Base-by-base conservation (phyloP, 2,329 filamentous ascomycete species). In the Aspergillus tanneri region DNA sequence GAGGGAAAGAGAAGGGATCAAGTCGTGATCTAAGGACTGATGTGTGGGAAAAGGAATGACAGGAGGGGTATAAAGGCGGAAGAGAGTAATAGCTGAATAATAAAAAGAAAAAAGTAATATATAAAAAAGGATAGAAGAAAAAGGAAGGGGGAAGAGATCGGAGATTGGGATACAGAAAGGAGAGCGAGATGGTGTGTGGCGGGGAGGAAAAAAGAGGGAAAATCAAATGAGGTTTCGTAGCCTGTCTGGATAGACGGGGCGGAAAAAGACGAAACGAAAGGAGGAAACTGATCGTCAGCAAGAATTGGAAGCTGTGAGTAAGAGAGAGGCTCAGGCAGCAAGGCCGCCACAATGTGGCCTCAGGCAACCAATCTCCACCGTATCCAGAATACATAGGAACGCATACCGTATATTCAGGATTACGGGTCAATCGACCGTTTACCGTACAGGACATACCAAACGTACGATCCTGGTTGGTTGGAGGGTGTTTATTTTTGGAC, bases 181-280 rank as follows among this genome's bases (percentile, higher is more conserved):
- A 47, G 55, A 53, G 49, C 40, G 39, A 49, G 41, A 48, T 45
- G 47, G 35, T 43, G 52, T 37, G 38, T 44, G 43, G 44, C 47
- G 50, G 48, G 41, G 41, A 28, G 43, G 42, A 47, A 45, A 32
- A 40, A 47, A 47, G 41, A 46, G 41, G 53, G 38, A 41, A 43
- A 40, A 47, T 46, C 50, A 50, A 55, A 59, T 47, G 46, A 55
- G 53, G 47, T 52, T 54, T 54, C 49, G 52, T 49, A 48, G 55
- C 52, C 54, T 51, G 50, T 50, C 47, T 56, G 48, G 55, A 53
- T 52, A 48, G 49, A 53, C 48, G 49, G 49, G 49, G 48, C 49
- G 50, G 54, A 51, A 56, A 56, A 53, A 52, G n/a, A n/a, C n/a
- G n/a, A 49, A 47, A 46, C 38, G 40, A 53, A 55, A 54, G 47